Base-by-base conservation (phyloP, 805 yeast genomes). In the Teunomyces stri region DNA sequence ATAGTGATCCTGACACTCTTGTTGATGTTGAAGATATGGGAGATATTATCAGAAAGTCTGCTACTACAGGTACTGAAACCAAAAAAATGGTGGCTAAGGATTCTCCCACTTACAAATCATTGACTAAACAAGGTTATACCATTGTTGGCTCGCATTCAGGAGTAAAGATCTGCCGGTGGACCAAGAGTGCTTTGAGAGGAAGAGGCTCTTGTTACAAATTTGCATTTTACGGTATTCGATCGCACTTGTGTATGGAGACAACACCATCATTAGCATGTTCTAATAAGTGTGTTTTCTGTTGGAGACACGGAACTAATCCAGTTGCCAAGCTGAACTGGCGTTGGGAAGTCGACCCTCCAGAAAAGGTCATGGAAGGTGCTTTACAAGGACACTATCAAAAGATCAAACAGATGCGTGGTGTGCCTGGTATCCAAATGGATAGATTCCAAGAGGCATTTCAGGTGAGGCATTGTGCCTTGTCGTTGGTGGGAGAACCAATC, bases 261-360 rank as follows among this genome's bases (percentile, higher is more conserved):
- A 90, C 97, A 0, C 97, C 97, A 0, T 85, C 96, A 1, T 73
- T 90, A 49, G 92, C 96, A 6, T 90, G 97, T 66, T 89, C 97
- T 4, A 90, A 90, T 62, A 90, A 90, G 64, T 90, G 97, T 76
- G 97, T 91, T 4, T 90, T 90, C 61, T 90, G 97, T 69, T 90
- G 97, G 97, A 80, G 97, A 64, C 97, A 90, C 66, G 97, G 97
- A 42, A 90, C 97, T 2, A 91, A 90, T 60, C 97, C 97, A 0
- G 97, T 91, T 1, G 96, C 96, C 13, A 90, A 96, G 25, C 85
- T 85, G 50, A 72, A 71, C 52, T 90, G 97, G 97, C 75, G 97
- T 59, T 90, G 97, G 97, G 92, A 89, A 59, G 87, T 89, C 11
- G 97, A 90, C 65, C 84, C 85, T 16, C 97, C 97, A 0, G 91